These are phyloP conservation scores for Chrysosporium queenslandicum DNA, from an alignment of 2,329 filamentous ascomycete species.

Conservation along the genomic window DNA sequence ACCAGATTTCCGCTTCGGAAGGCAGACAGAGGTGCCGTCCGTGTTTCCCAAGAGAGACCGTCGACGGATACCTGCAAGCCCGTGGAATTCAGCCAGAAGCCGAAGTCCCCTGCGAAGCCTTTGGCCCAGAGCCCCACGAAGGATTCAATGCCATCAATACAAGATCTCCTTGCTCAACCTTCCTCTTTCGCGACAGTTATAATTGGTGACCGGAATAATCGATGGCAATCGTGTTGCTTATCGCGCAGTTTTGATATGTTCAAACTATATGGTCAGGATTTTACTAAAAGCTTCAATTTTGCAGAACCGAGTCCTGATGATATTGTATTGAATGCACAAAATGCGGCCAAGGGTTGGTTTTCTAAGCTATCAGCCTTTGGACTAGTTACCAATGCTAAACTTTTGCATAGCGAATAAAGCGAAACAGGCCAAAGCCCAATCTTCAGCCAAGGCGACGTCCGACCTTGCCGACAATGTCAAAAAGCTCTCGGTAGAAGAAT, in stretches of 20 bases:
- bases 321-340: constrained; percentile 74
- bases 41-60: not conserved
- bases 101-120: not conserved
- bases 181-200: constrained; percentile 44
- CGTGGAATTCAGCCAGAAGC: not conserved
- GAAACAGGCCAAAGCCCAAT: constrained; percentile 32
- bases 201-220: constrained; percentile 24
- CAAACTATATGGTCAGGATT: constrained; percentile 29
- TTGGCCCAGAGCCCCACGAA: not conserved
- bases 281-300: constrained; percentile 51
- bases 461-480: constrained; percentile 42
- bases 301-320: constrained; percentile 85
- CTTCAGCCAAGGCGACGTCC: constrained; percentile 28
- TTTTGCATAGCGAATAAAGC: constrained; percentile 37
- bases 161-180: constrained; percentile 37
- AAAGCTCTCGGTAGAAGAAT: constrained; percentile 41
- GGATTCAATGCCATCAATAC: not conserved
- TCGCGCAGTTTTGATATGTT: constrained; percentile 9
- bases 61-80: not conserved
- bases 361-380: too few relatives aligned
- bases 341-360: constrained; percentile 61
- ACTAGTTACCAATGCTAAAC: constrained; percentile 26
- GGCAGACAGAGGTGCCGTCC: not conserved
- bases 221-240: not conserved
- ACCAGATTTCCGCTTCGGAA: constrained; percentile 8